phyloP scores from a whole-genome alignment of 768 basidiomycete species.

The Calocera cornea region DNA sequence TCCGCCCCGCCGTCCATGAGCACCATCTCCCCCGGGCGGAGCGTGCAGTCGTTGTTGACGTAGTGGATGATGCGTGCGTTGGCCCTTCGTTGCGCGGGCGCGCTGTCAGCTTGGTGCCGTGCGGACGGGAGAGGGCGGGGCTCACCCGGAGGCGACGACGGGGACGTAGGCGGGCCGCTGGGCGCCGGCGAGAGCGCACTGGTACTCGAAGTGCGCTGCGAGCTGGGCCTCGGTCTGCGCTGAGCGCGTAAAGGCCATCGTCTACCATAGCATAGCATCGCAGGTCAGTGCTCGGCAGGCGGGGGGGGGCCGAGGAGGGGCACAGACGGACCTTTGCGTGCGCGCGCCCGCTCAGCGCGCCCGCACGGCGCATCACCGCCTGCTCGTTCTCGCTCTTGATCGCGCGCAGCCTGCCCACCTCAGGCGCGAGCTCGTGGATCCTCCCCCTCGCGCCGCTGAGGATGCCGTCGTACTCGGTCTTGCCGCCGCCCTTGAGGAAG shows the following conservation, averaged over 20 bases:
- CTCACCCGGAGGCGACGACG: slow-evolving; percentile 85
- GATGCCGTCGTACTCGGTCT: slow-evolving; percentile 39
- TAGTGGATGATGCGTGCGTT: slow-evolving; percentile 92
- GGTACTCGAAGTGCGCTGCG: slow-evolving; percentile 80
- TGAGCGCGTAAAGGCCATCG: slow-evolving; percentile 61
- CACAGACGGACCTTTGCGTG: slow-evolving; percentile 55
- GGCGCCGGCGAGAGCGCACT: slow-evolving; percentile 63
- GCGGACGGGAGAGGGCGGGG: neutral
- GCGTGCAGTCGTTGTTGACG: slow-evolving; percentile 72
- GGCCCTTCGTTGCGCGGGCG: slow-evolving; percentile 42
- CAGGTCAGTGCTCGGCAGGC: slow-evolving; percentile 5
- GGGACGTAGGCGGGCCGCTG: slow-evolving; percentile 93
- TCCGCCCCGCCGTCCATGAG: slow-evolving; percentile 89
- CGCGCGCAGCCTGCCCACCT: slow-evolving; percentile 55
- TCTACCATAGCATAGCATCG: slow-evolving; percentile 43
- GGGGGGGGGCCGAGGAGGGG: neutral
- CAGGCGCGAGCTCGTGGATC: slow-evolving; percentile 44
- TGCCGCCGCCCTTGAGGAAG: slow-evolving; percentile 28
- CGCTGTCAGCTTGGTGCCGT: neutral
- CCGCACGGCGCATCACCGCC: slow-evolving; percentile 65
- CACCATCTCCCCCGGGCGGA: slow-evolving; percentile 58
- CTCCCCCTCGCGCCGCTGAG: slow-evolving; percentile 39
- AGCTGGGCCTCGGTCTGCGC: slow-evolving; percentile 46
- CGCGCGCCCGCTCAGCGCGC: slow-evolving; percentile 72
- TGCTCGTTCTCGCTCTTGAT: slow-evolving; percentile 75